phyloP scores from a whole-genome alignment of 2,329 filamentous ascomycete genomes.

The Lomentospora prolificans region DNA sequence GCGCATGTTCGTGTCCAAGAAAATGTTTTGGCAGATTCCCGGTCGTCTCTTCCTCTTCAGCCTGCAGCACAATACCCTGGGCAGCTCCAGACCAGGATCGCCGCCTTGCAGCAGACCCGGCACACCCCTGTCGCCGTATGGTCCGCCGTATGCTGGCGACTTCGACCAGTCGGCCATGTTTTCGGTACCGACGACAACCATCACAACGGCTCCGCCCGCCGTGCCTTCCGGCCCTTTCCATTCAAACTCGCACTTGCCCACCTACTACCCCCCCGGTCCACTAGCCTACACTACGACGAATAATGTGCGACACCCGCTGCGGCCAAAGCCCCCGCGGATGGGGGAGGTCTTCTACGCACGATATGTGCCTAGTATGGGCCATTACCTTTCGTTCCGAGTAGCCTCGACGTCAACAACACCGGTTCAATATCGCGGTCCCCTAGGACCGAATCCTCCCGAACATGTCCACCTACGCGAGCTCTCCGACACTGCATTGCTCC shows the following conservation, averaged over 20 bases:
- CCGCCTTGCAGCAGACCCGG: constrained; percentile 14
- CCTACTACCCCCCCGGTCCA: constrained; percentile 79
- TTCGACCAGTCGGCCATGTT: constrained; percentile 29
- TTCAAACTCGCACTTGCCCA: constrained; percentile 76
- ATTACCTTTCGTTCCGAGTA: constrained; percentile 83
- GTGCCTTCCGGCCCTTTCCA: constrained; percentile 60
- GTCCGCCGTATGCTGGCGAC: constrained; percentile 10
- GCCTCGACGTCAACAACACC: constrained; percentile 59
- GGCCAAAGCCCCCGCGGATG: constrained; percentile 81
- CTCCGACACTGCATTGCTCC: constrained; percentile 52
- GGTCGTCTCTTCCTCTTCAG: constrained; percentile 82
- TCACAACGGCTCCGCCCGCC: constrained; percentile 19
- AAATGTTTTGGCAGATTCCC: constrained; percentile 88
- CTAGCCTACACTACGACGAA: constrained; percentile 73
- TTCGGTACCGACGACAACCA: constrained; percentile 22
- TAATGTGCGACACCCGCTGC: constrained; percentile 71
- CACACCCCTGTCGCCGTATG: constrained; percentile 36
- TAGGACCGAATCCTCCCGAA: constrained; percentile 26
- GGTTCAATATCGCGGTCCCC: constrained; percentile 54
- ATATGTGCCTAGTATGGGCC: constrained; percentile 69
- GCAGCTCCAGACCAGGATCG: not conserved
- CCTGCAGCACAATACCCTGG: constrained; percentile 46
- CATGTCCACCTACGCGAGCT: constrained; percentile 18
- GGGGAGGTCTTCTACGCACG: constrained; percentile 87
- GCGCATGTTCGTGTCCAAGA: constrained; percentile 70